Evolutionary conservation across 371 early-diverging fungal species (phyloP).

Genomic region (Umbelopsis sp.): DNA sequence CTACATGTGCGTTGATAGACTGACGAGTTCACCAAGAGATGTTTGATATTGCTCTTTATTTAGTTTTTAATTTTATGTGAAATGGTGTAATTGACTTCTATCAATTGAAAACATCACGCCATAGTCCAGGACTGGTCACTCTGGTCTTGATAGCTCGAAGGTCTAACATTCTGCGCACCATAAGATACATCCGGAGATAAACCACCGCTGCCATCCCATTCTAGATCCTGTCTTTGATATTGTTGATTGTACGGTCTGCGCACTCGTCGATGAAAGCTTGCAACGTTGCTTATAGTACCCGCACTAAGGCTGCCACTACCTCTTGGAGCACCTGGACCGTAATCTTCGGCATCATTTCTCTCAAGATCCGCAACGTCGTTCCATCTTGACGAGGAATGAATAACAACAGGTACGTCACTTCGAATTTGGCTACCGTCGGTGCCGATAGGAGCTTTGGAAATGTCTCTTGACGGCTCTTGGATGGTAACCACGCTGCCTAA

Average conservation of each 20-base stretch:
- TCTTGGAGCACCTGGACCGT: background rate
- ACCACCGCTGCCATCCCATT: conserved; percentile 47
- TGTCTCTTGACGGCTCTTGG: background rate
- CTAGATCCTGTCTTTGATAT: conserved; percentile 45
- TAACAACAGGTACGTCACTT: background rate
- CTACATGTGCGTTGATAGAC: no score
- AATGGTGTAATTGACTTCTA: background rate
- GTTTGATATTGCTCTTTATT: no score
- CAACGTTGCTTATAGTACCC: conserved; percentile 35
- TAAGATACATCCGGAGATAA: conserved; percentile 16
- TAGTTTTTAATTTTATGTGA: no score
- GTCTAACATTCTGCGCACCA: background rate
- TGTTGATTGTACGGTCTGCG: conserved; percentile 32
- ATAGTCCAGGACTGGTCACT: conserved; percentile 5
- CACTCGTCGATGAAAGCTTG: conserved; percentile 45
- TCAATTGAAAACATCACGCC: background rate
- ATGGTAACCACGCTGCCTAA: background rate
- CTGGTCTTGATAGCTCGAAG: background rate
- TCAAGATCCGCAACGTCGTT: background rate
- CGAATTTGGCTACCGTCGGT: background rate
- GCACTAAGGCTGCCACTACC: conserved; percentile 36
- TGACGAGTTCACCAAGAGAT: no score
- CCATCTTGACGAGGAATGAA: background rate
- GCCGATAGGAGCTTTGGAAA: background rate
- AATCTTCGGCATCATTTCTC: conserved; percentile 1